Conservation (phyloP, 768 basidiomycete genomes). For the Cantharellus anzutake region DNA sequence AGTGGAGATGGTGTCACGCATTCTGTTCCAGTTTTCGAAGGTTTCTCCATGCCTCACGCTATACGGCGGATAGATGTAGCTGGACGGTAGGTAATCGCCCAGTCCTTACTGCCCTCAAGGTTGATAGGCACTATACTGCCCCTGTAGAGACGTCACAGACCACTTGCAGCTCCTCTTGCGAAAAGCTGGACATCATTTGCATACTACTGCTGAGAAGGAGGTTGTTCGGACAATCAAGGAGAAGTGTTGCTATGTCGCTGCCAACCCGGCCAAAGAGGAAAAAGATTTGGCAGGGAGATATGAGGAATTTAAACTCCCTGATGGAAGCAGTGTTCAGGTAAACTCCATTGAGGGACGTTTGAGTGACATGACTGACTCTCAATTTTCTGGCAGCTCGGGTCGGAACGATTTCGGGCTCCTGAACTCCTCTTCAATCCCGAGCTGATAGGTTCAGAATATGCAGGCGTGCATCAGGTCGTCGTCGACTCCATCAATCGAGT, state of each 20-base stretch:
- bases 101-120: neutral
- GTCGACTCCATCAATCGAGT: constrained; percentile 96
- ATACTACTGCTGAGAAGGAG: constrained; percentile 94
- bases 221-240: constrained; percentile 96
- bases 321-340: constrained; percentile 85
- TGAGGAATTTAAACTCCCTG: constrained; percentile 86
- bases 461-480: constrained; percentile 93
- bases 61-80: constrained; percentile 93
- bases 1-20: constrained; percentile 99
- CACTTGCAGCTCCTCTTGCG: constrained; percentile 85
- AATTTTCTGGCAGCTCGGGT: constrained; percentile 44
- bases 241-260: constrained; percentile 89
- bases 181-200: constrained; percentile 85
- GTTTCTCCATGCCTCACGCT: constrained; percentile 98
- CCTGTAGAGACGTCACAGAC: constrained; percentile 78
- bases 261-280: constrained; percentile 81
- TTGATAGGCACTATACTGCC: neutral
- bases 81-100: constrained; percentile 42
- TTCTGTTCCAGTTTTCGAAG: constrained; percentile 96
- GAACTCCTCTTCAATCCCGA: constrained; percentile 98
- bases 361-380: neutral
- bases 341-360: neutral
- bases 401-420: constrained; percentile 90
- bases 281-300: constrained; percentile 28
- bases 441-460: constrained; percentile 86